phyloP scores from a whole-genome alignment of 805 yeast species.

The Torulaspora franciscae region DNA sequence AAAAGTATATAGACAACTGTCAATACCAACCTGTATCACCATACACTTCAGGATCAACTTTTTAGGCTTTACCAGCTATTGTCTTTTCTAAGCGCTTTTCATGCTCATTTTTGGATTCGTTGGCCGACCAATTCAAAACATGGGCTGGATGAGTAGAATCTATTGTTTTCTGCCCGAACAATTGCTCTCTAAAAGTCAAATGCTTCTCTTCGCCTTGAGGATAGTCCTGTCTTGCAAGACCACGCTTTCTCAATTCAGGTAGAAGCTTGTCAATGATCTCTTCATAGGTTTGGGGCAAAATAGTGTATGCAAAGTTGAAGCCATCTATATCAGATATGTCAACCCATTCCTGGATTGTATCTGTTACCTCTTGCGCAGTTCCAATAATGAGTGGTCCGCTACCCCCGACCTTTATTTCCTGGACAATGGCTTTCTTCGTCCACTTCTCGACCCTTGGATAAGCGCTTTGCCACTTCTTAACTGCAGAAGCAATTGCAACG shows the following conservation, averaged over 20 bases:
- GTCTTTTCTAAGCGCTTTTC: slow-evolving; percentile 16
- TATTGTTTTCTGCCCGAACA: slow-evolving; percentile 32
- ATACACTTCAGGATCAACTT: neutral
- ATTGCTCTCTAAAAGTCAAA: slow-evolving; percentile 35
- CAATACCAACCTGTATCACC: neutral
- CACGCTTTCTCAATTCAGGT: slow-evolving; percentile 38
- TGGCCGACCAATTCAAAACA: slow-evolving; percentile 22
- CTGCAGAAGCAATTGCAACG: slow-evolving; percentile 33
- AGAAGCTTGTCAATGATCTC: slow-evolving; percentile 37
- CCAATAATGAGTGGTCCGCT: slow-evolving; percentile 35
- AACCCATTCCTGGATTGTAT: slow-evolving; percentile 40
- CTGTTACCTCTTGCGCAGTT: slow-evolving; percentile 39
- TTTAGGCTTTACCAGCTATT: neutral
- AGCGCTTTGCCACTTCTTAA: slow-evolving; percentile 28
- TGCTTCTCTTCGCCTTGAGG: slow-evolving; percentile 19
- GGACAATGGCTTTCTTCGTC: slow-evolving; percentile 29
- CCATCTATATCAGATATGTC: slow-evolving; percentile 42
- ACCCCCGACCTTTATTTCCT: slow-evolving; percentile 30
- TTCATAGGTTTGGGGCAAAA: slow-evolving; percentile 37
- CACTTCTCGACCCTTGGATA: slow-evolving; percentile 21
- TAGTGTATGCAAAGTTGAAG: slow-evolving; percentile 41
- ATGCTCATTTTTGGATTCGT: slow-evolving; percentile 30
- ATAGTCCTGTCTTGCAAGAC: slow-evolving; percentile 38
- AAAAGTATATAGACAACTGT: neutral
- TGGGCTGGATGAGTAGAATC: slow-evolving; percentile 23